Evolutionary conservation across 1,139 yeast genomes (phyloP).

Genomic region (Taphrina deformans): DNA sequence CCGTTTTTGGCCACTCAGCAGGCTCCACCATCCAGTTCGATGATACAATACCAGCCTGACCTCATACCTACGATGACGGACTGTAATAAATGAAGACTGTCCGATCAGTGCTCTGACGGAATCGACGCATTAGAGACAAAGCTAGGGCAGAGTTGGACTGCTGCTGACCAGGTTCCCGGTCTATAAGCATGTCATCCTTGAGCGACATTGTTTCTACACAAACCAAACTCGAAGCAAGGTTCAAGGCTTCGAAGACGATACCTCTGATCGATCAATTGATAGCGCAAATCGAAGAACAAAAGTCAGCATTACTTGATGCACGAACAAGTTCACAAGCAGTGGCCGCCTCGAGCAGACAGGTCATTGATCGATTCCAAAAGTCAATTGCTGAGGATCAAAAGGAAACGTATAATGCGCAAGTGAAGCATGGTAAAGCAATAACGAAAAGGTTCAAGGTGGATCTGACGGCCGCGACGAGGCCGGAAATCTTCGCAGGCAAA

Average conservation of each 20-base stretch:
- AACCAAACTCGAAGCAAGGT: conserved; percentile 14
- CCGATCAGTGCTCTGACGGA: no score
- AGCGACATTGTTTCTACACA: conserved; percentile 10
- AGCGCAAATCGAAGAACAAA: conserved; percentile 2
- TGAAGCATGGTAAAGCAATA: conserved; percentile 45
- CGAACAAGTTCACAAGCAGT: not conserved
- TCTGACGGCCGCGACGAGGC: conserved; percentile 42
- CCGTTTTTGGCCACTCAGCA: not conserved
- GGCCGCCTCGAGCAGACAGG: not conserved
- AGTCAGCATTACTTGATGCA: not conserved
- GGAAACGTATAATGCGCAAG: conserved; percentile 43
- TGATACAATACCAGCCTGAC: not conserved
- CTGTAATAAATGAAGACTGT: no score
- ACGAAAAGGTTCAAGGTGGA: conserved; percentile 42
- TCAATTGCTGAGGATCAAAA: conserved; percentile 42
- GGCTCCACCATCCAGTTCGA: not conserved
- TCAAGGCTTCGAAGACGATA: not conserved
- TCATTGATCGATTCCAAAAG: not conserved
- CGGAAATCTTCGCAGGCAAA: conserved; percentile 8
- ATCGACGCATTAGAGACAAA: no score
- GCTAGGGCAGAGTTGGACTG: no score
- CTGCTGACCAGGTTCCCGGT: no score
- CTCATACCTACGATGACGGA: no score
- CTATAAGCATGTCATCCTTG: conserved; percentile 21
- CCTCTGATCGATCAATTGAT: conserved; percentile 3